Percentiles rank a stretch among this genome's conserved stretches.
phyloP scores from a whole-genome alignment of 495 filamentous ascomycete species.

The Hypoxylon lenormandii region DNA sequence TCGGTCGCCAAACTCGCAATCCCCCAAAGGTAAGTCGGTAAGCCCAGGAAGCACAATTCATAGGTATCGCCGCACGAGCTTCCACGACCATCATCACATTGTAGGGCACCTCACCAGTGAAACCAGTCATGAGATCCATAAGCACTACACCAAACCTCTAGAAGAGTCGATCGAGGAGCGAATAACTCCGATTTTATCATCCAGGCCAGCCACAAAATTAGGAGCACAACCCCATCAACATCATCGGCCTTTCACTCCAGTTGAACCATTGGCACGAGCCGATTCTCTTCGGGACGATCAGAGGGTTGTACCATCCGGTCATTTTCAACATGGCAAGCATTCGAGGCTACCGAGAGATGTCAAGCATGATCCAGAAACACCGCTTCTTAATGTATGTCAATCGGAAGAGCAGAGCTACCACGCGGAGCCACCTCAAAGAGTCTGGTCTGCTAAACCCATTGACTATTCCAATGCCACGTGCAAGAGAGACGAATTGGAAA shows the following conservation, averaged over 20 bases:
- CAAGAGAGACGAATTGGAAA: neutral
- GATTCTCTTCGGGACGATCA: neutral
- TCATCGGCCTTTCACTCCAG: neutral
- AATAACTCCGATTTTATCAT: neutral
- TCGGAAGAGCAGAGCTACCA: neutral
- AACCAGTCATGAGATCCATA: neutral
- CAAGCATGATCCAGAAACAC: neutral
- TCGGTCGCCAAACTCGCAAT: neutral
- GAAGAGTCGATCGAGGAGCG: neutral
- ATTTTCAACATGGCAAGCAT: conserved; percentile 4
- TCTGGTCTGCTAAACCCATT: neutral
- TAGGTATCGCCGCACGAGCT: conserved; percentile 6
- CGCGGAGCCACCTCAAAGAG: neutral
- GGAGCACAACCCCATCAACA: neutral
- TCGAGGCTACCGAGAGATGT: neutral
- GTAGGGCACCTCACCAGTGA: conserved; percentile 10
- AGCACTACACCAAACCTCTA: neutral
- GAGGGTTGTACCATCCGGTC: neutral
- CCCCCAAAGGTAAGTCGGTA: conserved; percentile 5
- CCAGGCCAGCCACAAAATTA: neutral
- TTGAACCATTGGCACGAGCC: neutral
- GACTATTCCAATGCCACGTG: neutral
- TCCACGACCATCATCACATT: conserved; percentile 28
- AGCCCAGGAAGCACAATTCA: conserved; percentile 3
- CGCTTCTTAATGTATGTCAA: neutral